Evolutionary conservation across 2,329 filamentous ascomycete species (phyloP).

Genomic region (Annulohypoxylon truncatum): DNA sequence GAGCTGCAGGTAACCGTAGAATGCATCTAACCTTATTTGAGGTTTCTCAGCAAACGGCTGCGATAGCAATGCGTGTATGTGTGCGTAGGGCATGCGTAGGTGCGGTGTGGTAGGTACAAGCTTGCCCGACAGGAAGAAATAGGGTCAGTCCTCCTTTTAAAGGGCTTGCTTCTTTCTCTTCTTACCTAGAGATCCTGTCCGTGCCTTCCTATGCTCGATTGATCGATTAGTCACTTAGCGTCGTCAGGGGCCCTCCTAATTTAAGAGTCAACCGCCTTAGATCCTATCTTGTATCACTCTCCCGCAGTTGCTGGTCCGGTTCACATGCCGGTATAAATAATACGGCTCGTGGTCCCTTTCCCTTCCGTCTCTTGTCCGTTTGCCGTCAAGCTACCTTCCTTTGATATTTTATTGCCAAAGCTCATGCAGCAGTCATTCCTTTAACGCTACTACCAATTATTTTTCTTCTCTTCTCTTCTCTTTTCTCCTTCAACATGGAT

Average conservation of each 20-base stretch:
- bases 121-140: conserved; percentile 28
- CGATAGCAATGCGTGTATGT: conserved; percentile 41
- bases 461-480: conserved; percentile 21
- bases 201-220: neutral
- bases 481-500: conserved; percentile 45
- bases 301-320: conserved; percentile 32
- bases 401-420: conserved; percentile 35
- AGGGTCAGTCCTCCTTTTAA: conserved; percentile 20
- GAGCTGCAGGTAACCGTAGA: conserved; percentile 53
- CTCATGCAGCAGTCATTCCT: conserved; percentile 12
- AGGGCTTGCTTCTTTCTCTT: conserved; percentile 1
- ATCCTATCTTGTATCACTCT: conserved; percentile 14
- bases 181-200: neutral
- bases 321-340: conserved; percentile 44
- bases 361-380: conserved; percentile 49
- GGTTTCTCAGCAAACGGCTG: conserved; percentile 50
- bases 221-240: neutral
- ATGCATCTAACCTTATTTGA: conserved; percentile 54
- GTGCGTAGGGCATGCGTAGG: neutral
- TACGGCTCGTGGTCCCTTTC: conserved; percentile 42
- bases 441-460: conserved; percentile 13
- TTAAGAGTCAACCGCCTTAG: conserved; percentile 6
- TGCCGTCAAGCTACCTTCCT: conserved; percentile 15
- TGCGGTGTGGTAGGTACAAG: conserved; percentile 9
- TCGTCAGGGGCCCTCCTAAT: conserved; percentile 4